Evolutionary conservation across 805 yeast genomes (phyloP), one percentile per base, ranked within the genome.

Genomic region (Candida berthetii): DNA sequence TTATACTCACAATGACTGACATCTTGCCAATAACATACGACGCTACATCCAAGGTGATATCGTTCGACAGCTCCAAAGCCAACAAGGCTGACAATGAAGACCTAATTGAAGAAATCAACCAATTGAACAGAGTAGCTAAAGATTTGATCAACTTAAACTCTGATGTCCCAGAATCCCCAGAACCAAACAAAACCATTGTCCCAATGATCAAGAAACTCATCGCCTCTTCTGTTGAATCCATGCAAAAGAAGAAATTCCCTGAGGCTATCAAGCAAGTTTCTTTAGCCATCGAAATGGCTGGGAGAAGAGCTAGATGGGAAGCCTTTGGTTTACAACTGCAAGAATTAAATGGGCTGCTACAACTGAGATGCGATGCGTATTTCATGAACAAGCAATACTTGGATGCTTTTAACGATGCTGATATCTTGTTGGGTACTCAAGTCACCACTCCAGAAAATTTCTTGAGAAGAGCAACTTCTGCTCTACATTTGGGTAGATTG

Each of bases 301-400:
- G 69, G 37, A 79, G 82, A 50, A 72, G 93, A 60, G 74, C 82
- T 34, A 80, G 82, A 55, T 83, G 82, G 65, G 93, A 85, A 55
- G 68, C 83, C 5, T 85, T 85, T 58, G 88, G 78, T 46, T 71
- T 82, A 14, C 82, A 85, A 22, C 58, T 84, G 38, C 85, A 80
- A 57, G 93, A 85, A 57, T 60, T 82, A 38, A 71, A 77, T 35
- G 71, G 80, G 49, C 76, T 84, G 55, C 61, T 85, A 41, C 79
- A 80, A 69, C 80, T 85, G 39, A 70, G 90, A 47, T 74, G 86
- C 20, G 95, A 85, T 54, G 80, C 89, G 0, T 69, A 76, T 49
- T 64, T 83, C 54, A 68, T 79, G 57, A 62, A 69, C 40, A 70
- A 74, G 33, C 68, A 77, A 40, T 78, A 68, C 56, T 48, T 78